Conservation (phyloP, 805 yeast genomes). For the Saccharomycopsis lassenensis region DNA sequence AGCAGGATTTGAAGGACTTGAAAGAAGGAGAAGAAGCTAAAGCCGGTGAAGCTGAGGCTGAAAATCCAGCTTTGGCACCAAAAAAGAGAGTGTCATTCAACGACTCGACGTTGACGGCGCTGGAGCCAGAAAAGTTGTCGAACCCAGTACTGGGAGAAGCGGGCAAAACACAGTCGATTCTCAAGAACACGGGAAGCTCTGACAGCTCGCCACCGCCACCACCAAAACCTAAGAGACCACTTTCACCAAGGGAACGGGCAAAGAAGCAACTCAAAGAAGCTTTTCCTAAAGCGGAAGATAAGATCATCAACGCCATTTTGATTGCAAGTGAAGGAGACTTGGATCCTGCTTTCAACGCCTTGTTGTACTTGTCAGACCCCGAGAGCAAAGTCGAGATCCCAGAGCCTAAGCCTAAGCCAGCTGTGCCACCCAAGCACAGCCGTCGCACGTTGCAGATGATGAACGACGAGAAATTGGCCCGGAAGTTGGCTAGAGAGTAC, state of each 20-base stretch:
- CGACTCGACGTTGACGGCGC: slow-evolving; percentile 22
- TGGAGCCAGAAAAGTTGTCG: slow-evolving; percentile 11
- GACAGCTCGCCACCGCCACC: too few relatives aligned
- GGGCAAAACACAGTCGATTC: slow-evolving; percentile 11
- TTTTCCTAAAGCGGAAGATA: slow-evolving; percentile 68
- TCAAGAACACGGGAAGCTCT: slow-evolving; percentile 10
- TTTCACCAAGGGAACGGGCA: slow-evolving; percentile 45
- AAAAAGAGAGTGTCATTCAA: slow-evolving; percentile 16
- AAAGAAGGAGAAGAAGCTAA: not conserved
- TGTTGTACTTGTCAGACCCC: slow-evolving; percentile 72
- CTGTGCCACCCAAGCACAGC: slow-evolving; percentile 24
- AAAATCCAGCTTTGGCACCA: slow-evolving; percentile 2
- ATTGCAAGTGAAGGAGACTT: slow-evolving; percentile 76
- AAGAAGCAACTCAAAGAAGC: slow-evolving; percentile 65
- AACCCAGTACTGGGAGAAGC: slow-evolving; percentile 9
- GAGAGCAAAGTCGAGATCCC: slow-evolving; percentile 25
- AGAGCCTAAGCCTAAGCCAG: slow-evolving; percentile 18
- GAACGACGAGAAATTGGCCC: slow-evolving; percentile 77
- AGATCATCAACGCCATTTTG: slow-evolving; percentile 62
- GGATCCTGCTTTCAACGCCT: slow-evolving; percentile 83
- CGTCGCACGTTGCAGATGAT: slow-evolving; percentile 32
- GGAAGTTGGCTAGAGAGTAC: slow-evolving; percentile 60
- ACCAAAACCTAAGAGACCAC: slow-evolving; percentile 48
- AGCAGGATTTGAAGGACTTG: not conserved
- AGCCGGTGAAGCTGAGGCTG: slow-evolving; percentile 3